Conservation (phyloP, 768 basidiomycete species). For the Xerocomellus amylosporus region DNA sequence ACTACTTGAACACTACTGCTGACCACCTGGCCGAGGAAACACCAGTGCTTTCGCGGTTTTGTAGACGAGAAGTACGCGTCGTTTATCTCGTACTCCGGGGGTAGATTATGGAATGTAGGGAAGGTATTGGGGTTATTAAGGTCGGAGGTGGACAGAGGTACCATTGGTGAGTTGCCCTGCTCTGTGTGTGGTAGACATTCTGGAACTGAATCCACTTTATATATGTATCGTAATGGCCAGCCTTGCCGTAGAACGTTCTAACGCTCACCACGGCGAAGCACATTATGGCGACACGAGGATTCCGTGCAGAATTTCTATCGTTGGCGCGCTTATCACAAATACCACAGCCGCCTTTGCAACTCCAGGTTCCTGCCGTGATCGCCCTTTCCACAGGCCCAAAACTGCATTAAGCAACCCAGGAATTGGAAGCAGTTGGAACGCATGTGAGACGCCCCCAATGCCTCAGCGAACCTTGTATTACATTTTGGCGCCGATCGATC, state of each 20-base stretch:
- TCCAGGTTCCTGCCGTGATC: constrained; percentile 14
- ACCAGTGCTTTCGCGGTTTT: constrained; percentile 31
- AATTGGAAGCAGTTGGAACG: neutral
- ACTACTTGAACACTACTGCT: constrained; percentile 22
- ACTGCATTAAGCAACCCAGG: neutral
- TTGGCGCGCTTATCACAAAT: neutral
- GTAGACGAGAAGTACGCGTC: constrained; percentile 20
- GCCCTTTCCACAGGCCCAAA: neutral
- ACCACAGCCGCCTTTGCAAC: neutral
- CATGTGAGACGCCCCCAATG: constrained; percentile 4
- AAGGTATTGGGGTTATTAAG: constrained; percentile 26
- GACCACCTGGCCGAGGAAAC: constrained; percentile 28
- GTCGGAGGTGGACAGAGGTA: constrained; percentile 20
- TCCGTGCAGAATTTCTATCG: neutral
- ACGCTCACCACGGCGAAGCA: neutral
- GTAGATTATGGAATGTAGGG: constrained; percentile 23
- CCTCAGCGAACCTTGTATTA: neutral
- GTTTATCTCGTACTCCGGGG: constrained; percentile 21
- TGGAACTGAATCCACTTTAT: constrained; percentile 11
- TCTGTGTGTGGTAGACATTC: neutral
- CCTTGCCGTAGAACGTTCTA: neutral
- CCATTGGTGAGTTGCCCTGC: constrained; percentile 16
- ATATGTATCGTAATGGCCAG: constrained; percentile 1
- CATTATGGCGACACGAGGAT: neutral
- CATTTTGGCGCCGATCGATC: constrained; percentile 6